Evolutionary conservation across 2,329 filamentous ascomycete genomes (phyloP), one percentile per base, ranked within the genome.

Genomic region (Septoria petroselini): DNA sequence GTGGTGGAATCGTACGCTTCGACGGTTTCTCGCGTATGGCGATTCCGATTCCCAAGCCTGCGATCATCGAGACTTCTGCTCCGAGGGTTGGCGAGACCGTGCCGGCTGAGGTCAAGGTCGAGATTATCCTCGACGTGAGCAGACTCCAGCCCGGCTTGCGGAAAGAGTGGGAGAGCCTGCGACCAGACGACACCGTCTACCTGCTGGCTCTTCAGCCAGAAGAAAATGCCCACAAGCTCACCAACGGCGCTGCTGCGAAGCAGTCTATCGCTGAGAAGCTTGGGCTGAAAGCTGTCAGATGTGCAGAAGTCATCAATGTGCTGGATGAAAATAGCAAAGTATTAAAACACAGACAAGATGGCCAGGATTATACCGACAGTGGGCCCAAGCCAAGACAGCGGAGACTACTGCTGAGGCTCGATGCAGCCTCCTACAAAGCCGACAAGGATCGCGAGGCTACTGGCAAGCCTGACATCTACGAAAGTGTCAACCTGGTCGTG

Each of bases 1-100:
- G 76, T 51, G 86, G 84, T n/a, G 80, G 82, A 55, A 84, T 80
- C 31, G 71, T 76, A 0, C 76, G 73, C 4, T 97, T 97, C 64
- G 77, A 85, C 9, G 91, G 93, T 0, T 90, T 88, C 61, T 94
- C 91, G 2, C 89, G 83, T 62, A 95, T 97, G 91, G 91, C 90
- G 2, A 76, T 97, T 45, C 85, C 88, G 1, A 93, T 96, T 52
- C 78, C 82, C 14, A 93, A 88, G 62, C 88, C 90, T 55, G 85
- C 88, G 61, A 88, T 98, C 40, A 76, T 96, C 23, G 91, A 98
- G 63, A 85, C 91, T 18, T 82, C 85, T 2, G 89, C 88, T 0
- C 80, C 93, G 6, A 80, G 84, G 30, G 90, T 98, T 46, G 93
- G 93, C 11, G 84, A 91, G 41, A 79, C 85, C 7, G 35, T 38